Percentiles rank a stretch among this genome's conserved stretches.
Evolutionary conservation across 1,284 basidiomycete genomes (phyloP).

Genomic region (Apiotrichum gamsii): DNA sequence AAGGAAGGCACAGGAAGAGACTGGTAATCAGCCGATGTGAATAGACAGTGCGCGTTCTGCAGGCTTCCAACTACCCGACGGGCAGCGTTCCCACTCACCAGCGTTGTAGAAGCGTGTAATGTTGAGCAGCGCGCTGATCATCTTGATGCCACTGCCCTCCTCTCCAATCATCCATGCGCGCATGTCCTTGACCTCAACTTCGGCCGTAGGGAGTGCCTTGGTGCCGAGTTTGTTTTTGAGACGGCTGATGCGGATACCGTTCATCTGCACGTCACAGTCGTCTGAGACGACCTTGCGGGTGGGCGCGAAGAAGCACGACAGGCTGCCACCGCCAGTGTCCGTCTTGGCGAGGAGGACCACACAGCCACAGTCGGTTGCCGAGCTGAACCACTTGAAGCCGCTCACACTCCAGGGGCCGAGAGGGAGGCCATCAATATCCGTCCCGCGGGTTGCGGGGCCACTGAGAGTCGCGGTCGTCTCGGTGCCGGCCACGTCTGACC

Average conservation of each 20-base stretch:
- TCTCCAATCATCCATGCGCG: constrained; percentile 62
- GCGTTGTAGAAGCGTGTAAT: constrained; percentile 68
- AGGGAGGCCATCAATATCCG: constrained; percentile 13
- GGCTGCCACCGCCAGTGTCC: constrained; percentile 43
- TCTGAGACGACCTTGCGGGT: constrained; percentile 51
- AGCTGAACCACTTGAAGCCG: constrained; percentile 79
- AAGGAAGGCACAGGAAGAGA: constrained; percentile 56
- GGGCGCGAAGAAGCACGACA: constrained; percentile 56
- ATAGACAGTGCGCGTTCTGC: no score
- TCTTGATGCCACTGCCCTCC: constrained; percentile 60
- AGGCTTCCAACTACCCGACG: no score
- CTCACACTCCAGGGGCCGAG: constrained; percentile 47
- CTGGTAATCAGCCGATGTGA: background rate
- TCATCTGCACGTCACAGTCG: constrained; percentile 47
- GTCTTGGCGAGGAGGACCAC: constrained; percentile 16
- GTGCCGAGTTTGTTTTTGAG: constrained; percentile 77
- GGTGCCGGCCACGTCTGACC: constrained; percentile 68
- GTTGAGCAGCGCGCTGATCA: constrained; percentile 65
- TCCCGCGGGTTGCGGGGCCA: background rate
- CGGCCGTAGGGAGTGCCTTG: constrained; percentile 67
- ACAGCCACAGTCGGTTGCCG: constrained; percentile 58
- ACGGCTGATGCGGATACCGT: constrained; percentile 65
- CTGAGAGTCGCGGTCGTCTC: constrained; percentile 62
- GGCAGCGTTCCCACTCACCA: constrained; percentile 33
- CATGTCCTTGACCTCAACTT: constrained; percentile 60